phyloP scores from a whole-genome alignment of 305 asterid species.

The Solanum chacoense region DNA sequence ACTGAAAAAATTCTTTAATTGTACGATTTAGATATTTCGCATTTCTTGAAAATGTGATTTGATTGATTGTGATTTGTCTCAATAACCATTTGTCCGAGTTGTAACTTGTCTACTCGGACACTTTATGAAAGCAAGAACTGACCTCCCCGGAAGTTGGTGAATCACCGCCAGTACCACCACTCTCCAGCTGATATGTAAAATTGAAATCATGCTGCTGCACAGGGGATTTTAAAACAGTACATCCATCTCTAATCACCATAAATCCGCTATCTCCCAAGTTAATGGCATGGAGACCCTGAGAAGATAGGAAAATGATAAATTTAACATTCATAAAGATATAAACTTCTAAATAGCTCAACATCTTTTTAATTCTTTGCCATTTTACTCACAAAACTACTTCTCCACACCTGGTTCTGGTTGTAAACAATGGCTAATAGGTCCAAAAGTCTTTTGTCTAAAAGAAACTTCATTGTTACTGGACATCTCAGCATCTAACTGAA shows the following conservation, averaged over 20 bases:
- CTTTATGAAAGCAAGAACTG: not conserved
- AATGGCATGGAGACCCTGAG: slow-evolving; percentile 80
- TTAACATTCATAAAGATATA: not conserved
- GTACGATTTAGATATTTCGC: not conserved
- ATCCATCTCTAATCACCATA: slow-evolving; percentile 86
- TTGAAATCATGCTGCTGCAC: slow-evolving; percentile 89
- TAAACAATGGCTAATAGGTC: not conserved
- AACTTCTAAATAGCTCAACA: not conserved
- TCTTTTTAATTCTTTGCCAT: not conserved
- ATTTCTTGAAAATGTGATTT: not conserved
- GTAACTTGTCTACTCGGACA: not conserved
- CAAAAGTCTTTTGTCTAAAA: not conserved
- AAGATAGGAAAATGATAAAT: not conserved
- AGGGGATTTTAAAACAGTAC: slow-evolving; percentile 83
- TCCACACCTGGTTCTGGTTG: not conserved
- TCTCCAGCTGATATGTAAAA: slow-evolving; percentile 71
- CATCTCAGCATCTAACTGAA: not conserved
- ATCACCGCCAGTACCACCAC: slow-evolving; percentile 60
- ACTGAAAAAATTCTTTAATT: not conserved
- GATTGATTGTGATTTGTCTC: not conserved
- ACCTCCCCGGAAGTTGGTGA: slow-evolving; percentile 94
- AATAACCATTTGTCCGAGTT: not conserved
- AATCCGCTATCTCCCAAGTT: slow-evolving; percentile 97
- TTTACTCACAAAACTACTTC: not conserved
- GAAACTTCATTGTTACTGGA: not conserved